A percentile compares a stretch with the other conserved stretches of the same genome.
These are phyloP conservation scores for Pseudofabraea citricarpa DNA, from an alignment of 2,329 filamentous ascomycete species.

Conservation along the genomic window DNA sequence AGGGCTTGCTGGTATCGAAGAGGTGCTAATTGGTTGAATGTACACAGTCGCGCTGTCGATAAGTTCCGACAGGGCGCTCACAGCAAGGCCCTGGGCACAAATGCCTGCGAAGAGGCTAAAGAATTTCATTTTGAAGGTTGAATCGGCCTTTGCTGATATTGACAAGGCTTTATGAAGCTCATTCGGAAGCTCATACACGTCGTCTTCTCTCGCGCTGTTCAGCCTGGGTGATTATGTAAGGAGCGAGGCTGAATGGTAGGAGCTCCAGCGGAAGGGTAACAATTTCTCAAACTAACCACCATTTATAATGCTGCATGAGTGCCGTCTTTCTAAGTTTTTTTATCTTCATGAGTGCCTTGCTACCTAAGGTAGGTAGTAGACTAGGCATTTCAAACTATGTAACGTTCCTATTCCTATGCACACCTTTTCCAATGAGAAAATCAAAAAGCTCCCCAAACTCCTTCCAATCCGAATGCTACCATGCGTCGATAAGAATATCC, in stretches of 20 bases:
- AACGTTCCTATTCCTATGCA: not conserved
- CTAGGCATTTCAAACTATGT: too few species aligned
- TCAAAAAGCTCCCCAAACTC: slow-evolving; percentile 10
- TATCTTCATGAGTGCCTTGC: too few species aligned
- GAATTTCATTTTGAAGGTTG: slow-evolving; percentile 40
- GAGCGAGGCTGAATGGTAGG: too few species aligned
- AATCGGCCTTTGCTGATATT: slow-evolving; percentile 8
- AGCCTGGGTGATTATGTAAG: too few species aligned
- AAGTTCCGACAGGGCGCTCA: slow-evolving; percentile 34
- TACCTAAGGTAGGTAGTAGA: too few species aligned
- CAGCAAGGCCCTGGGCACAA: slow-evolving; percentile 30
- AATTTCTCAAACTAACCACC: too few species aligned
- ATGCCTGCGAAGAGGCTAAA: slow-evolving; percentile 38
- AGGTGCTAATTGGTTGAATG: slow-evolving; percentile 21
- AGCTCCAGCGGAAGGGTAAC: too few species aligned
- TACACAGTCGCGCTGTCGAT: slow-evolving; percentile 26
- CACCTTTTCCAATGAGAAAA: not conserved
- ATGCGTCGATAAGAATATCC: slow-evolving; percentile 11
- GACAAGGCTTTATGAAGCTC: slow-evolving; percentile 10
- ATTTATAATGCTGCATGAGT: too few species aligned
- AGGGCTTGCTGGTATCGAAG: slow-evolving; percentile 37
- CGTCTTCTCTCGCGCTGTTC: too few species aligned
- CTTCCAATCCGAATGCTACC: slow-evolving; percentile 11
- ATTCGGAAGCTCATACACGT: not conserved
- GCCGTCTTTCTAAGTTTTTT: too few species aligned